phyloP scores from a whole-genome alignment of 768 basidiomycete genomes.

The Suillus cothurnatus region DNA sequence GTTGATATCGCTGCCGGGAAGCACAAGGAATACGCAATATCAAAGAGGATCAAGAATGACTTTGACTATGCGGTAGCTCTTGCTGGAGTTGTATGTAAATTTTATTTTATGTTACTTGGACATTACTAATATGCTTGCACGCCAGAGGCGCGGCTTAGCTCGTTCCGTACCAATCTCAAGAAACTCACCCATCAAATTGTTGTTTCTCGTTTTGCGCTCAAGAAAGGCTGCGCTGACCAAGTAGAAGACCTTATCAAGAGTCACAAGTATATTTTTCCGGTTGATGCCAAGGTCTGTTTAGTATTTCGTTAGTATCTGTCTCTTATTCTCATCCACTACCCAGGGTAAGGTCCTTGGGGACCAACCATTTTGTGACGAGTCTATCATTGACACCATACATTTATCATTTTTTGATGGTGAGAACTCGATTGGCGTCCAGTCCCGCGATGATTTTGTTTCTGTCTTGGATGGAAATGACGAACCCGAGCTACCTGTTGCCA shows the following conservation, averaged over 20 bases:
- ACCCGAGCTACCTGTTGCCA: background rate
- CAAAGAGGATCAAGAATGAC: background rate
- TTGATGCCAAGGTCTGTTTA: background rate
- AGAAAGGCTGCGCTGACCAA: background rate
- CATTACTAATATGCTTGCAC: background rate
- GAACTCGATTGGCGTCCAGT: background rate
- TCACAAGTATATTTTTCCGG: background rate
- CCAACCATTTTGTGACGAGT: background rate
- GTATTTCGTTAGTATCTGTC: background rate
- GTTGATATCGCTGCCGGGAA: background rate
- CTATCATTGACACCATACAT: background rate
- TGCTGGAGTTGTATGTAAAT: background rate
- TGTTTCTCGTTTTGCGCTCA: background rate
- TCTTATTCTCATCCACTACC: background rate
- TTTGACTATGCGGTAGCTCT: background rate
- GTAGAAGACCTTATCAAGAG: no score
- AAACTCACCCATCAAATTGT: background rate
- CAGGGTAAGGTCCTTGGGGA: background rate
- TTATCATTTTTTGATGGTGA: background rate
- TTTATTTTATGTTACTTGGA: background rate
- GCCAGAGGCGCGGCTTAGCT: background rate
- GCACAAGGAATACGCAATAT: background rate
- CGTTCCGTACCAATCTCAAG: background rate
- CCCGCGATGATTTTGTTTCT: background rate
- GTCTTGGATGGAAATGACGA: background rate